phyloP scores from a whole-genome alignment of 2,329 filamentous ascomycete species.

The Pseudogymnoascus sp. region DNA sequence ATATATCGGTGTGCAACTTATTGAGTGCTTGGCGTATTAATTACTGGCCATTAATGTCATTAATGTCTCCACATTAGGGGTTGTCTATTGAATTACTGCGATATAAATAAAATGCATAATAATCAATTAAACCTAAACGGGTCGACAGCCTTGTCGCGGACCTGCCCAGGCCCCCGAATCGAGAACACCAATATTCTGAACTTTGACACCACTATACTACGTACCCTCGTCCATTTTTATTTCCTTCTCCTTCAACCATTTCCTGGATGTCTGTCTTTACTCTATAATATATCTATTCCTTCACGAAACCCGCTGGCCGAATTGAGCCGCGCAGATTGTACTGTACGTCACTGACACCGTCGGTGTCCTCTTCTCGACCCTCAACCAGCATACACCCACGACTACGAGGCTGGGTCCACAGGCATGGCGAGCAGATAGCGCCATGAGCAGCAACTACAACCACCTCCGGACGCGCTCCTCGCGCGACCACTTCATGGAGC shows the following conservation, averaged over 20 bases:
- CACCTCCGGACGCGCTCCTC: slow-evolving; percentile 16
- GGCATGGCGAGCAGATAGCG: slow-evolving; percentile 7
- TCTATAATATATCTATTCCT: slow-evolving; percentile 3
- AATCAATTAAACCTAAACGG: slow-evolving; percentile 11
- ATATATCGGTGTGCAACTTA: not conserved
- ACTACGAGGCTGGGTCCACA: slow-evolving; percentile 1
- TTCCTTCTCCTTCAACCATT: not conserved
- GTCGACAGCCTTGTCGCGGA: slow-evolving; percentile 6
- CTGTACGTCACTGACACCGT: not conserved
- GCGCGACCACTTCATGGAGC: slow-evolving; percentile 24
- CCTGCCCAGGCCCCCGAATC: not conserved
- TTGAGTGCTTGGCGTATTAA: not conserved
- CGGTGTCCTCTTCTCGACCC: slow-evolving; percentile 4
- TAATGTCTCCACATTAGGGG: not conserved
- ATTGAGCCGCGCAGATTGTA: not conserved
- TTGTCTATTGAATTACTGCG: not conserved
- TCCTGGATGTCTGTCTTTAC: slow-evolving; percentile 9
- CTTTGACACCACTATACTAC: slow-evolving; percentile 8
- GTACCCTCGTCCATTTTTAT: slow-evolving; percentile 7
- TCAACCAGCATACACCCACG: not conserved
- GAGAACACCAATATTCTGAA: slow-evolving; percentile 6
- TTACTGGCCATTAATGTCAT: not conserved
- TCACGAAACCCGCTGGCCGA: not conserved
- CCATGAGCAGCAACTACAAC: slow-evolving; percentile 6
- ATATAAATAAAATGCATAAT: slow-evolving; percentile 9